Evolutionary conservation across 306 rosid genomes (phyloP).

Genomic region (Hylodesmum podocarpum): DNA sequence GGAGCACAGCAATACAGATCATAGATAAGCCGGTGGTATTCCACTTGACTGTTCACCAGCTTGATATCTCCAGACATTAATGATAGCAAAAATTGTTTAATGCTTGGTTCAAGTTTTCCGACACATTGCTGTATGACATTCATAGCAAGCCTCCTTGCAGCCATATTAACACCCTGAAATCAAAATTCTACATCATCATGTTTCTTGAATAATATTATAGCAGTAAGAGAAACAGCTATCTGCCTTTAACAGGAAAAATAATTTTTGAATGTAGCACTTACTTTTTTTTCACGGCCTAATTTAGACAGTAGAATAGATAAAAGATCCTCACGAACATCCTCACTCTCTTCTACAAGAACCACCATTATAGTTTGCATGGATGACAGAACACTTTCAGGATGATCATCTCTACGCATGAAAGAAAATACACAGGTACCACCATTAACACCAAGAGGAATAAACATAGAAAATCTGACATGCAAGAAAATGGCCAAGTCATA

Average conservation of each 20-base stretch:
- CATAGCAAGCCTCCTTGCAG: conserved; percentile 98
- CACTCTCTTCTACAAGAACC: conserved; percentile 95
- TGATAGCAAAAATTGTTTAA: conserved; percentile 81
- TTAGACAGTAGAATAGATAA: conserved; percentile 65
- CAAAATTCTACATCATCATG: conserved; percentile 19
- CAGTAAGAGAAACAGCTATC: conserved; percentile 15
- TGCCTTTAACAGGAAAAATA: conserved; percentile 22
- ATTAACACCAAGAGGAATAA: conserved; percentile 5
- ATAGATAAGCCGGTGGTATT: conserved; percentile 81
- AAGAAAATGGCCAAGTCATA: conserved; percentile 10
- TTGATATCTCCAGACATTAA: conserved; percentile 85
- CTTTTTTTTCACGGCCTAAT: conserved; percentile 77
- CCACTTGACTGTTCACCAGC: conserved; percentile 55
- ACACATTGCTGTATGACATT: conserved; percentile 81
- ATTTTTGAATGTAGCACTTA: conserved; percentile 42
- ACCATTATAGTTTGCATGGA: conserved; percentile 95
- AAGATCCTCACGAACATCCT: conserved; percentile 77
- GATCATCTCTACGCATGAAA: conserved; percentile 79
- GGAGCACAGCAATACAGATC: conserved; percentile 94
- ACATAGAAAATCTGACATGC: not conserved
- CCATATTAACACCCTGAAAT: conserved; percentile 75
- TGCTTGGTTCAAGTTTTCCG: conserved; percentile 86
- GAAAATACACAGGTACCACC: conserved; percentile 23
- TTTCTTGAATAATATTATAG: not conserved
- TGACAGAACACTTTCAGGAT: conserved; percentile 85